Evolutionary conservation across 306 rosid species (phyloP).

Genomic region (Glycine latifolia): DNA sequence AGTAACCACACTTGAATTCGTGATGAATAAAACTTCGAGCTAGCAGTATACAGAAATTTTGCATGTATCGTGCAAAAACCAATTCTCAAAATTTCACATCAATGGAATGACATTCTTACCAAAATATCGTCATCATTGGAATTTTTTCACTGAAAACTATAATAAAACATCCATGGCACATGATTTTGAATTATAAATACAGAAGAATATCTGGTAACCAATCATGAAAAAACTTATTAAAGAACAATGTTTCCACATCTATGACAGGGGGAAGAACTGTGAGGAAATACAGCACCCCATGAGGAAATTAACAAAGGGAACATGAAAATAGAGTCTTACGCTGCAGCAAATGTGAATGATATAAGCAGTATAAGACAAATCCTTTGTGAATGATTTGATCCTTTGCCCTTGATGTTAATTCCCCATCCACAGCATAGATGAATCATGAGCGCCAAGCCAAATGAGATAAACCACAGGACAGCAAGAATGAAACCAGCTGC

Average conservation of each 20-base stretch:
- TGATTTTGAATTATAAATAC: slow-evolving; percentile 3
- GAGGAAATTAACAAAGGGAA: slow-evolving; percentile 22
- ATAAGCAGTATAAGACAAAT: slow-evolving; percentile 78
- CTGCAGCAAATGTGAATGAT: slow-evolving; percentile 78
- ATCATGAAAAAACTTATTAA: slow-evolving; percentile 15
- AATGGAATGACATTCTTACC: not conserved
- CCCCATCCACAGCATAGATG: slow-evolving; percentile 93
- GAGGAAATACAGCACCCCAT: not conserved
- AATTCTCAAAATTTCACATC: slow-evolving; percentile 29
- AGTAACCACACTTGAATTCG: slow-evolving; percentile 18
- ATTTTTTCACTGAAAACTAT: slow-evolving; percentile 19
- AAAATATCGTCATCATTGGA: not conserved
- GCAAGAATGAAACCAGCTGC: slow-evolving; percentile 85
- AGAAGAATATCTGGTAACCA: slow-evolving; percentile 13
- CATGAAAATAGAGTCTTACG: slow-evolving; percentile 60
- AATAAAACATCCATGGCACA: not conserved
- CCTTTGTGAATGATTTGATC: slow-evolving; percentile 71
- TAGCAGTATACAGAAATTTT: slow-evolving; percentile 12
- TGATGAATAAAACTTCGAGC: slow-evolving; percentile 16
- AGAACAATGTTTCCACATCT: not conserved
- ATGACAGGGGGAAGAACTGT: not conserved
- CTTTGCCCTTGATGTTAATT: slow-evolving; percentile 69
- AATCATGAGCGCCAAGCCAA: slow-evolving; percentile 75
- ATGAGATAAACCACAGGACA: slow-evolving; percentile 79
- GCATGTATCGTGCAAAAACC: not conserved